These are phyloP conservation scores for Delonix regia DNA, from an alignment of 306 rosid genomes.

Conservation along the genomic window DNA sequence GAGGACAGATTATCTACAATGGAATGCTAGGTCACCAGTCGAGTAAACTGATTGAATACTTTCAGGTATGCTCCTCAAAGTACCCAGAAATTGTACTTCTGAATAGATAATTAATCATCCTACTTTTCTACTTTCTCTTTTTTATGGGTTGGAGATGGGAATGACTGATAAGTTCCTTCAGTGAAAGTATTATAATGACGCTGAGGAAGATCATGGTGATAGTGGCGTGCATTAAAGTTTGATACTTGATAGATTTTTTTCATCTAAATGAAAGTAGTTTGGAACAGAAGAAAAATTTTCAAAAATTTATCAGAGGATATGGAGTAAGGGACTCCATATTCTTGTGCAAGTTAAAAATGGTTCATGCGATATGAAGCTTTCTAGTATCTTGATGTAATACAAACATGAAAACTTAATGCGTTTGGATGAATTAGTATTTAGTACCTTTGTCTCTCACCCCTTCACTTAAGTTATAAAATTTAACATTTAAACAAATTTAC, in stretches of 20 bases:
- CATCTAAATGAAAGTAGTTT: not conserved
- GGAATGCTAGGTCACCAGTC: slow-evolving; percentile 72
- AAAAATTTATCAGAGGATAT: not conserved
- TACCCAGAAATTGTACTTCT: slow-evolving; percentile 20
- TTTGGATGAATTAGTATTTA: not conserved
- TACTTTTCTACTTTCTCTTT: slow-evolving; percentile 26
- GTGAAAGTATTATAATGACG: not conserved
- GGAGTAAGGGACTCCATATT: slow-evolving; percentile 10
- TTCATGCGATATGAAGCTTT: not conserved
- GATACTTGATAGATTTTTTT: not conserved
- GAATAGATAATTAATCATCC: slow-evolving; percentile 13
- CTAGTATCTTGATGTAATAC: not conserved
- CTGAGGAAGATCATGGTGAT: not conserved
- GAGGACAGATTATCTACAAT: slow-evolving; percentile 70
- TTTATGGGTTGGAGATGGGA: slow-evolving; percentile 12
- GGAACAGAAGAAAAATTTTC: not conserved
- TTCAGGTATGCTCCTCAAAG: slow-evolving; percentile 57
- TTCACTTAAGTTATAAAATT: slow-evolving; percentile 25
- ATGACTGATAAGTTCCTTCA: not conserved
- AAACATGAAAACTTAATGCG: not conserved
- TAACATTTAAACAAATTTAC: slow-evolving; percentile 34
- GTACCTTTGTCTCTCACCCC: slow-evolving; percentile 12
- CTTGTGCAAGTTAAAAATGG: slow-evolving; percentile 16
- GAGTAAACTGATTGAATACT: slow-evolving; percentile 60
- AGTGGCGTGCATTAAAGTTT: not conserved